These are phyloP conservation scores for Teunomyces lycoperdinae DNA, from an alignment of 805 yeast species.

Conservation along the genomic window DNA sequence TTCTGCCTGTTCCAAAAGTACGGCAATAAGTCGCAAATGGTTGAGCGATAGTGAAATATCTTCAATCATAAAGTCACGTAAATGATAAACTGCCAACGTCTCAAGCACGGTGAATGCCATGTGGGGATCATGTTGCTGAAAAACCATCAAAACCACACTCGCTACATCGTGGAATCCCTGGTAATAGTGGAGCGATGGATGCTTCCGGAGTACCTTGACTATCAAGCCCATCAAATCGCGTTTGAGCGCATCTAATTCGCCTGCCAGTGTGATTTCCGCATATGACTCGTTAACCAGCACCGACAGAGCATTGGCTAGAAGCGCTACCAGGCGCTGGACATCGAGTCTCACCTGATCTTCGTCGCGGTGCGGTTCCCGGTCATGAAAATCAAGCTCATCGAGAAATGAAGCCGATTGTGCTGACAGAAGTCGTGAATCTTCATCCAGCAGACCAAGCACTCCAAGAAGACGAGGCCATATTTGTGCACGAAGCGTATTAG, in stretches of 20 bases:
- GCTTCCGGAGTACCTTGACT: constrained; percentile 51
- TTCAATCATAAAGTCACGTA: constrained; percentile 85
- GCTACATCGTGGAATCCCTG: constrained; percentile 94
- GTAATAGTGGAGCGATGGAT: constrained; percentile 70
- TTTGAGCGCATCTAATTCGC: constrained; percentile 32
- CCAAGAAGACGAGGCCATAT: constrained; percentile 54
- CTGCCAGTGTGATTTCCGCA: constrained; percentile 32
- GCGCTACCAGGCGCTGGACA: constrained; percentile 65
- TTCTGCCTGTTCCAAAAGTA: constrained; percentile 52
- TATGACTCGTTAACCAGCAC: constrained; percentile 21
- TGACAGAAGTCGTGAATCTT: not conserved
- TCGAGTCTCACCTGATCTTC: constrained; percentile 80
- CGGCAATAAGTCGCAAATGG: constrained; percentile 66
- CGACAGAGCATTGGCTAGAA: constrained; percentile 29
- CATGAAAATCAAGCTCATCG: constrained; percentile 15
- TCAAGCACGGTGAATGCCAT: constrained; percentile 47
- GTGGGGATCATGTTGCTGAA: constrained; percentile 30
- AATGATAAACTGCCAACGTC: constrained; percentile 52
- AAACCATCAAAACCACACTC: constrained; percentile 57
- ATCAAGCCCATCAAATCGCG: constrained; percentile 44
- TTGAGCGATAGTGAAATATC: constrained; percentile 62
- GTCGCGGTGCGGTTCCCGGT: constrained; percentile 56
- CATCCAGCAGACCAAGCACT: constrained; percentile 7
- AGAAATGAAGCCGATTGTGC: constrained; percentile 1
- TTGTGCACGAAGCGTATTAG: constrained; percentile 35